phyloP scores from a whole-genome alignment of 2,329 filamentous ascomycete species.

The Fusarium gaditjirri region DNA sequence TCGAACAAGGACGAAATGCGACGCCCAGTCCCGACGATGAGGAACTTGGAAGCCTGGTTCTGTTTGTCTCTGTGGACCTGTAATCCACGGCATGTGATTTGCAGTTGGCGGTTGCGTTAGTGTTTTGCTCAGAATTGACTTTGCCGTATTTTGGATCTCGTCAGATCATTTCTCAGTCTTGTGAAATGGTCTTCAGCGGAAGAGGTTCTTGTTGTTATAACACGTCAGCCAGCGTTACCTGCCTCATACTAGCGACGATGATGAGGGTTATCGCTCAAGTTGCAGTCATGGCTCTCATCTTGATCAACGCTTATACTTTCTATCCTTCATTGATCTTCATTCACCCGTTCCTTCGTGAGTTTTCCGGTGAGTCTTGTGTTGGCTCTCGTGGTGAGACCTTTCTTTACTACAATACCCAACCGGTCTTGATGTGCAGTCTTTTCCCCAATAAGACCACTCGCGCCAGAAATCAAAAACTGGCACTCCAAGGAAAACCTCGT shows the following conservation, averaged over 20 bases:
- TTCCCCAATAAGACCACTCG: neutral
- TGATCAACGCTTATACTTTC: neutral
- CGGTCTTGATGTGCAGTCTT: neutral
- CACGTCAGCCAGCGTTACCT: neutral
- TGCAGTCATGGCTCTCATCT: neutral
- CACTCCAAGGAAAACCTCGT: slow-evolving; percentile 50
- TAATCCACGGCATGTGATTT: slow-evolving; percentile 11
- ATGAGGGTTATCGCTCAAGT: neutral
- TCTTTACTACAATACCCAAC: neutral
- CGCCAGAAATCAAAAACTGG: slow-evolving; percentile 51
- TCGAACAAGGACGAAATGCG: slow-evolving; percentile 34
- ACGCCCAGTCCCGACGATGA: slow-evolving; percentile 24
- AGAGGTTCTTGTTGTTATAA: neutral
- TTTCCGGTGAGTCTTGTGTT: neutral
- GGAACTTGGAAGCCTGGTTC: neutral
- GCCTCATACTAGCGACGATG: neutral
- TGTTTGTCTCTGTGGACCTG: neutral
- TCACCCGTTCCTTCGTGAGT: neutral
- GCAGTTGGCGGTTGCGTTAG: neutral
- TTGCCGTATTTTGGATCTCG: neutral
- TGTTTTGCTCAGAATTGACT: neutral
- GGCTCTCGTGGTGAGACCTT: neutral
- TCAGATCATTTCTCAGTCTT: neutral
- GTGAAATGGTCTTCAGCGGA: neutral
- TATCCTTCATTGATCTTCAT: neutral